Conservation (phyloP, 805 yeast species). For the Kluyveromyces dobzhanskii region DNA sequence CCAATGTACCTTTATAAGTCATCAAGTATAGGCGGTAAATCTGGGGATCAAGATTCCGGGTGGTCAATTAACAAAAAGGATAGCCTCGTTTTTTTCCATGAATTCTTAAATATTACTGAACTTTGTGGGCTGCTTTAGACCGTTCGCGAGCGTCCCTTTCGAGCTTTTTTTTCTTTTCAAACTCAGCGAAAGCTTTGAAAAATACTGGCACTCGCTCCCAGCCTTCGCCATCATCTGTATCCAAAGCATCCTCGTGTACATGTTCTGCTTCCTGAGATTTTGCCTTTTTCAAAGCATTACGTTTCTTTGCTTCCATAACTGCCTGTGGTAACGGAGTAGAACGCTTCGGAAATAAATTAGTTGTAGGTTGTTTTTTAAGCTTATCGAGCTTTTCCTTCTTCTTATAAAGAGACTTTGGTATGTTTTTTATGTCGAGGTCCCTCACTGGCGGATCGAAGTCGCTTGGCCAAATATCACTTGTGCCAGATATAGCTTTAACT, state of each 20-base stretch:
- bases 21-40: no score
- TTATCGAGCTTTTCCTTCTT: slow-evolving; percentile 21
- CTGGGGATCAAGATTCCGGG: no score
- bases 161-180: slow-evolving; percentile 58
- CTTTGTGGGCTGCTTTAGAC: no score
- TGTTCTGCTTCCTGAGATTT: slow-evolving; percentile 7
- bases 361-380: slow-evolving; percentile 17
- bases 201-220: slow-evolving; percentile 64
- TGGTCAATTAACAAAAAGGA: no score
- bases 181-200: slow-evolving; percentile 73
- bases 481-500: slow-evolving; percentile 36
- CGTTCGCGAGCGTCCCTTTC: slow-evolving; percentile 11
- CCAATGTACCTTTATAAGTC: no score
- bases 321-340: slow-evolving; percentile 25
- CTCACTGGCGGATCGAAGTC: slow-evolving; percentile 52
- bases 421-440: slow-evolving; percentile 33
- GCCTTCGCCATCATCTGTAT: slow-evolving; percentile 34
- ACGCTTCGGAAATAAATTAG: slow-evolving; percentile 30
- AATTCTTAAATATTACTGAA: no score
- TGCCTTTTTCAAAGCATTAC: slow-evolving; percentile 9
- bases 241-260: slow-evolving; percentile 19
- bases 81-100: no score
- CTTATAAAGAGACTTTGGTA: slow-evolving; percentile 33
- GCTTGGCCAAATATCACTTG: slow-evolving; percentile 51
- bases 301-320: slow-evolving; percentile 26